A percentile compares a stretch with the other conserved stretches of the same genome.
These are phyloP conservation scores for Erythrobasidium hasegawianum DNA, from an alignment of 1,284 basidiomycete genomes.

Conservation along the genomic window DNA sequence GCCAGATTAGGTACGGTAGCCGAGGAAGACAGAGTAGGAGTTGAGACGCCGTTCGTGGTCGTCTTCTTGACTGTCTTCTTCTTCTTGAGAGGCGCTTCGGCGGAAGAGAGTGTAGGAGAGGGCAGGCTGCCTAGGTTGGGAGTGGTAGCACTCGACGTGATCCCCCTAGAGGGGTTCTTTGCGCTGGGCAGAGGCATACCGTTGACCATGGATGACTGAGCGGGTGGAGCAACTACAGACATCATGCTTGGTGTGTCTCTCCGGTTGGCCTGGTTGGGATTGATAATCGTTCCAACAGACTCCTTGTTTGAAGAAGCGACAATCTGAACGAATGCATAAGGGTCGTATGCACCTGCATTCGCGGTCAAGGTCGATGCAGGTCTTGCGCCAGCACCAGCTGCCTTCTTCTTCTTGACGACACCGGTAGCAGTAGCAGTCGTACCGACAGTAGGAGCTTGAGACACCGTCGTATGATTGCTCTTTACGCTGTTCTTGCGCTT, in stretches of 20 bases:
- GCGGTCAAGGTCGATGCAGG: constrained; percentile 5
- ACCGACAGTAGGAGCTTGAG: background rate
- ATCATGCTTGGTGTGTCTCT: constrained; percentile 12
- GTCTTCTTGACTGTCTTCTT: constrained; percentile 18
- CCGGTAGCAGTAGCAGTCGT: constrained; percentile 28
- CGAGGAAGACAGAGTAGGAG: constrained; percentile 7
- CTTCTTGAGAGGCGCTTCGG: constrained; percentile 28
- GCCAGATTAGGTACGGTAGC: constrained; percentile 29
- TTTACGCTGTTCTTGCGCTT: background rate
- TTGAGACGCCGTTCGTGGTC: constrained; percentile 23
- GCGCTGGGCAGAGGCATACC: constrained; percentile 27
- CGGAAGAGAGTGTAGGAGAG: background rate
- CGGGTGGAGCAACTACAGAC: constrained; percentile 18
- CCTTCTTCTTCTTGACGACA: constrained; percentile 36
- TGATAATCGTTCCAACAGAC: constrained; percentile 35
- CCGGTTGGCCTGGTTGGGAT: constrained; percentile 33
- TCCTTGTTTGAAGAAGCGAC: constrained; percentile 10
- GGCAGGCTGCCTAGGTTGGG: constrained; percentile 12
- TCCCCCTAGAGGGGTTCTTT: constrained; percentile 16
- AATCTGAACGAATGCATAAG: background rate
- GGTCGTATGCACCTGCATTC: constrained; percentile 5
- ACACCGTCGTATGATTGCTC: background rate
- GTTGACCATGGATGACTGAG: constrained; percentile 17
- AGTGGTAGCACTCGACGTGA: background rate
- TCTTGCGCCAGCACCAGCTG: constrained; percentile 1